Evolutionary conservation across 495 filamentous ascomycete genomes (phyloP).

Genomic region (Eremomyces bilateralis): DNA sequence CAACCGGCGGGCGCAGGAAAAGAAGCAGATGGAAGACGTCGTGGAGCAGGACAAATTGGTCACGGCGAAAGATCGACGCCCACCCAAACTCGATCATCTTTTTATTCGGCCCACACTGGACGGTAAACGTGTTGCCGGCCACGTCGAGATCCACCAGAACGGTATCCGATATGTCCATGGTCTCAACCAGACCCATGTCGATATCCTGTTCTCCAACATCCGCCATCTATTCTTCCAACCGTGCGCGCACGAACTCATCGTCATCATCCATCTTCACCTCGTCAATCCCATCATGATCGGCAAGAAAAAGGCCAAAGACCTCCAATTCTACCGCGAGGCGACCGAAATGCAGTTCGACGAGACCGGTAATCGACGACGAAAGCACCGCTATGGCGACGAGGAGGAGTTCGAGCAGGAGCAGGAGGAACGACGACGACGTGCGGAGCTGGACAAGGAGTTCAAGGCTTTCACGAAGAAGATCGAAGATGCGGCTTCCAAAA

Average conservation of each 20-base stretch:
- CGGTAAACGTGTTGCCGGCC: constrained; percentile 84
- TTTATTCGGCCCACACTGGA: constrained; percentile 89
- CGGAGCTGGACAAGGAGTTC: constrained; percentile 85
- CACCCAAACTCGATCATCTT: constrained; percentile 67
- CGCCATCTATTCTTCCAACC: constrained; percentile 99
- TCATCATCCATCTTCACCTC: constrained; percentile 93
- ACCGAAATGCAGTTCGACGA: constrained; percentile 98
- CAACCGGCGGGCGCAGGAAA: constrained; percentile 81
- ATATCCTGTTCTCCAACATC: constrained; percentile 95
- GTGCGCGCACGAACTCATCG: constrained; percentile 83
- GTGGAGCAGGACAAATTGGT: constrained; percentile 95
- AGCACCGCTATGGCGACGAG: constrained; percentile 96
- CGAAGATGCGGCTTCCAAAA: constrained; percentile 72
- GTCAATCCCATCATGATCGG: constrained; percentile 97
- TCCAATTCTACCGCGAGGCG: constrained; percentile 95
- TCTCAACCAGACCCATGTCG: constrained; percentile 63
- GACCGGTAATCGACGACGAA: constrained; percentile 91
- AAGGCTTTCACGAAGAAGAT: constrained; percentile 97
- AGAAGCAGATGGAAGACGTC: constrained; percentile 99
- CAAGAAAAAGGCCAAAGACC: constrained; percentile 95
- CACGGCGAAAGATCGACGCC: constrained; percentile 45
- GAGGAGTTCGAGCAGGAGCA: constrained; percentile 98
- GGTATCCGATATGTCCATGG: constrained; percentile 91
- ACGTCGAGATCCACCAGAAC: constrained; percentile 94
- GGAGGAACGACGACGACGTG: constrained; percentile 76